Evolutionary conservation across 768 basidiomycete species (phyloP).

Genomic region (Calocybe cyanea): DNA sequence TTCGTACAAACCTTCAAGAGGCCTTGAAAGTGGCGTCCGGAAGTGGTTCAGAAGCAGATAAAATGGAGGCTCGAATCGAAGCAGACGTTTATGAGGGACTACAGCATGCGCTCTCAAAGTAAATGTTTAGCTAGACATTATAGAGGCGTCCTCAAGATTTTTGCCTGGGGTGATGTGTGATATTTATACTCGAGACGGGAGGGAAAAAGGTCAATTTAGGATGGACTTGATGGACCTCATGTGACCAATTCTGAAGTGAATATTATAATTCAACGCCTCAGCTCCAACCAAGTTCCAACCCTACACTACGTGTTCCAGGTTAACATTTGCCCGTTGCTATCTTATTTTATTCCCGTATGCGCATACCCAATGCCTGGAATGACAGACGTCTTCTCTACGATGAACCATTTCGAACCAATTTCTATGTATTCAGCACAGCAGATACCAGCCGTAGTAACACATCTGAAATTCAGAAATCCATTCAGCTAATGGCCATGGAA

Average conservation of each 20-base stretch:
- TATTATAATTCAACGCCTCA: too few species aligned
- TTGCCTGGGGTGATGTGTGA: too few species aligned
- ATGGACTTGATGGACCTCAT: too few species aligned
- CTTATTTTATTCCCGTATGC: conserved; percentile 10
- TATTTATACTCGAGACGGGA: too few species aligned
- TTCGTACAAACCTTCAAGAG: conserved; percentile 86
- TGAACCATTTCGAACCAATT: conserved; percentile 13
- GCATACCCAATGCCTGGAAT: conserved; percentile 18
- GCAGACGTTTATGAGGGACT: conserved; percentile 95
- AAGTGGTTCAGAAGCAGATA: conserved; percentile 89
- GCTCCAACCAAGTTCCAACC: too few species aligned
- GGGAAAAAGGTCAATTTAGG: too few species aligned
- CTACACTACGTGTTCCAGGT: too few species aligned
- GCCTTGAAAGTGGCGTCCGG: conserved; percentile 79
- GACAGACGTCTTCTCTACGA: conserved; percentile 21
- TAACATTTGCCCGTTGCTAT: too few species aligned
- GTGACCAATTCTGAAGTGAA: too few species aligned
- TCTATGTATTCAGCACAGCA: conserved; percentile 2
- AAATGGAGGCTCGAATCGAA: conserved; percentile 90
- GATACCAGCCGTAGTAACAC: background rate
- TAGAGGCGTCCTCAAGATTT: too few species aligned
- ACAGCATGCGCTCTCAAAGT: conserved; percentile 69
- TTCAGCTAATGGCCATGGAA: conserved; percentile 3
- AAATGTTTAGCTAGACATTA: background rate
- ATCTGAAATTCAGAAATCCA: conserved; percentile 2